Base-by-base conservation (phyloP, 805 yeast genomes). In the Sugiyamaella qingdaonensis region DNA sequence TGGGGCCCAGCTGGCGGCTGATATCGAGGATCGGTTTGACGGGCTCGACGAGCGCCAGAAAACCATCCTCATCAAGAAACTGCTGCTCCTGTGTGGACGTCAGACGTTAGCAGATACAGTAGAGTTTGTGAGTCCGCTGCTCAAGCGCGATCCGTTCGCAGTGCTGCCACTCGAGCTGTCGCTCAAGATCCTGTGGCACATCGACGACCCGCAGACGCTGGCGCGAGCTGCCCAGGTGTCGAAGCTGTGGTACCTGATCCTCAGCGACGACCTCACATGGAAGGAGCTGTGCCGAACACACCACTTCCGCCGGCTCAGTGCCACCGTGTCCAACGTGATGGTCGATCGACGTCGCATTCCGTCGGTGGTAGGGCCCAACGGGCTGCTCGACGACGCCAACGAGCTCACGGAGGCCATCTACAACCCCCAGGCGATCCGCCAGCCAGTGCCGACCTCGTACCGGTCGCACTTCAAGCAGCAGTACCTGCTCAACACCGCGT, bases 191-290 rank as follows among this genome's bases (percentile, higher is more conserved):
- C 73, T 92, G 36, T 85, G 95, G 58, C 89, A 87, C 68, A 71
- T 92, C 59, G 96, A 88, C 65, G 94, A 97, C 54, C 74, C 76
- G 69, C 81, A 81, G 54, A 85, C 96, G 10, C 76, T 92, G 42
- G 92, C 97, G 62, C 85, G 86, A 56, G 96, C 97, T 0, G 92
- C 97, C 0, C 95, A 87, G 65, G 98, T 92, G 1, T 86, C 92
- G 29, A 79, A 82, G 52, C 83, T 81, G 49, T 92, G 99, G 99
- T 68, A 71, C 49, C 56, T 65, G 32, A 58, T 73, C 18, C 65
- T 73, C 27, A 58, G 68, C 48, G 77, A 73, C 59, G 77, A 73
- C 61, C 61, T 60, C 32, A 71, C 71, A n/a, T 73, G 77, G 77
- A 71, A 70, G 50, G 66, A 57, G 36, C 62, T 73, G 46, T 72